Percentiles rank a stretch among this genome's conserved stretches.
Evolutionary conservation across 331 rosid species (phyloP).

Genomic region (Pyrus hybrid): DNA sequence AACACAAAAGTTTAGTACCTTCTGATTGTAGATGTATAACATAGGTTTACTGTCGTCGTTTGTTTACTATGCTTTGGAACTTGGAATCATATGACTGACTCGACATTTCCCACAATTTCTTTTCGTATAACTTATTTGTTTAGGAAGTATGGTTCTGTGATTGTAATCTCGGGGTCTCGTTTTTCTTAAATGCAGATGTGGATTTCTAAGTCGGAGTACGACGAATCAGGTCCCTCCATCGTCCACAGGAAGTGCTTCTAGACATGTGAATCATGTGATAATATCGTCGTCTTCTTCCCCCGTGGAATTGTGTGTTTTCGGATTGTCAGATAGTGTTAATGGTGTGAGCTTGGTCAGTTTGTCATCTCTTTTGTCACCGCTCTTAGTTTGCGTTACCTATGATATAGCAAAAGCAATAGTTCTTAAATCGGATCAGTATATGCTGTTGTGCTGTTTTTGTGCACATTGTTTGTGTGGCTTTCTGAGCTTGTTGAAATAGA

Average conservation of each 20-base stretch:
- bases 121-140: not conserved
- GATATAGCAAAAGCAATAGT: not conserved
- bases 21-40: not conserved
- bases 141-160: not conserved
- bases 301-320: not conserved
- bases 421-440: not conserved
- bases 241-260: slow-evolving; percentile 16
- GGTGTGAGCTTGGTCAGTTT: slow-evolving; percentile 1
- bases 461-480: not conserved
- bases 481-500: not conserved
- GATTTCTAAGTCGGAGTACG: slow-evolving; percentile 12
- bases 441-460: not conserved
- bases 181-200: slow-evolving; percentile 8
- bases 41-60: not conserved
- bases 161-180: not conserved
- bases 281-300: not conserved
- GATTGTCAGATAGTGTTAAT: not conserved
- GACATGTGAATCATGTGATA: not conserved
- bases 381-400: not conserved
- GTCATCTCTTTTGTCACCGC: not conserved
- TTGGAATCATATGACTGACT: not conserved
- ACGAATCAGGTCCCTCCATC: slow-evolving; percentile 10
- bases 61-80: not conserved
- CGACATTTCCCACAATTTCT: not conserved
- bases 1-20: not conserved